A percentile compares a stretch with the other conserved stretches of the same genome.
Evolutionary conservation across 768 basidiomycete species (phyloP).

Genomic region (Dioszegia crocea): DNA sequence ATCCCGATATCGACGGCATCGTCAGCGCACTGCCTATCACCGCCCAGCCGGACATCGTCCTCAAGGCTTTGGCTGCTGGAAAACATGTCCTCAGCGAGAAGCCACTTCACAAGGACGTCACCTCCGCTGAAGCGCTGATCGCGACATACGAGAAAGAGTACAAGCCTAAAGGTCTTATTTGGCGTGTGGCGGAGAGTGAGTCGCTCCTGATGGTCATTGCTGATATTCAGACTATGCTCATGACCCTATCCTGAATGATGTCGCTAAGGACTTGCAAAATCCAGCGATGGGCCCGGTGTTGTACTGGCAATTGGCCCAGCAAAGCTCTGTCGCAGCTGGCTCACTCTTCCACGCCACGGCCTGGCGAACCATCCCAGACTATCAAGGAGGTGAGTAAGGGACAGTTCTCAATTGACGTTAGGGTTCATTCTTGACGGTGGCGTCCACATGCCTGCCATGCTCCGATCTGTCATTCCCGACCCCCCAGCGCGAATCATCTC

Average conservation of each 20-base stretch:
- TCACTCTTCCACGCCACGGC: slow-evolving; percentile 75
- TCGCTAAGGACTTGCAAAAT: slow-evolving; percentile 8
- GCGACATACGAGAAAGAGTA: slow-evolving; percentile 62
- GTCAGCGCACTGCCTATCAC: slow-evolving; percentile 75
- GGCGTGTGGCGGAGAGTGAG: slow-evolving; percentile 78
- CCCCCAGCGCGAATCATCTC: slow-evolving; percentile 60
- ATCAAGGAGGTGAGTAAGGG: slow-evolving; percentile 40
- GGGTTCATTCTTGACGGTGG: slow-evolving; percentile 62
- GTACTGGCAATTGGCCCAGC: slow-evolving; percentile 60
- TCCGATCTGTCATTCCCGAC: slow-evolving; percentile 61
- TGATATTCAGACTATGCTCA: neutral
- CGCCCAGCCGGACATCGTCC: slow-evolving; percentile 57
- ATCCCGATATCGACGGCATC: slow-evolving; percentile 67
- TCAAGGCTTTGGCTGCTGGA: slow-evolving; percentile 55
- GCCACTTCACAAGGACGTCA: slow-evolving; percentile 64
- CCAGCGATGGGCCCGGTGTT: slow-evolving; percentile 60
- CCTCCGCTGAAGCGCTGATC: neutral
- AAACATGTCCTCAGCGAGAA: slow-evolving; percentile 90
- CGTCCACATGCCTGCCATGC: slow-evolving; percentile 37
- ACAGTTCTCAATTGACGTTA: neutral
- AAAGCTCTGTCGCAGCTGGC: slow-evolving; percentile 59
- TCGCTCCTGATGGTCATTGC: neutral
- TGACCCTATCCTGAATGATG: neutral
- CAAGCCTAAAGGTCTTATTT: slow-evolving; percentile 65
- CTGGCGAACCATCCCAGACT: slow-evolving; percentile 76